Percentiles rank a stretch among this genome's conserved stretches.
Conservation (phyloP, 176 grass and related monocot genomes). For the Musa acuminata region DNA sequence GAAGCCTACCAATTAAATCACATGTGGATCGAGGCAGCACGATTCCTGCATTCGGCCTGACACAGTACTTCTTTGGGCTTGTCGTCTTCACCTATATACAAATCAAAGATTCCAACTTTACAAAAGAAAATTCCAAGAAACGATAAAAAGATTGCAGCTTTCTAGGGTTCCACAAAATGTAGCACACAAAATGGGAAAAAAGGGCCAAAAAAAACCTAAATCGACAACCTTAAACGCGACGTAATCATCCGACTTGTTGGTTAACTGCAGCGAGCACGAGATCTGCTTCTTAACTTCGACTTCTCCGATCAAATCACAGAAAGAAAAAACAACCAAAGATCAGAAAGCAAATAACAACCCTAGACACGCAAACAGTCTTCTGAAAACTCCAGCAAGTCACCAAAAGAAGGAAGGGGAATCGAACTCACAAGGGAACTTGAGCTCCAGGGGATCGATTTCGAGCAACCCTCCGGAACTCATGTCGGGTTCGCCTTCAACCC, state of each 20-base stretch:
- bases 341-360: background rate
- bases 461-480: background rate
- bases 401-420: background rate
- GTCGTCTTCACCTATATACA: constrained; percentile 28
- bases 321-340: background rate
- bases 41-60: constrained; percentile 29
- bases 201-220: background rate
- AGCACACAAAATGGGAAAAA: background rate
- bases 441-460: background rate
- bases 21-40: constrained; percentile 30
- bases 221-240: constrained; percentile 67
- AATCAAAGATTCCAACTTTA: background rate
- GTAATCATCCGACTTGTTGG: constrained; percentile 50
- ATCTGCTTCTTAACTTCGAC: constrained; percentile 90
- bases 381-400: background rate
- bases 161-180: background rate
- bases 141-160: background rate
- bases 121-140: background rate
- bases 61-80: constrained; percentile 38
- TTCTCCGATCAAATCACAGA: constrained; percentile 13
- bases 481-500: background rate
- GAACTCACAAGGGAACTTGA: background rate
- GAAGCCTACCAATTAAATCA: constrained; percentile 25
- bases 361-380: background rate
- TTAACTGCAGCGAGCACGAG: constrained; percentile 62